phyloP scores from a whole-genome alignment of 208 protist species.

The Crithidia thermophila region DNA sequence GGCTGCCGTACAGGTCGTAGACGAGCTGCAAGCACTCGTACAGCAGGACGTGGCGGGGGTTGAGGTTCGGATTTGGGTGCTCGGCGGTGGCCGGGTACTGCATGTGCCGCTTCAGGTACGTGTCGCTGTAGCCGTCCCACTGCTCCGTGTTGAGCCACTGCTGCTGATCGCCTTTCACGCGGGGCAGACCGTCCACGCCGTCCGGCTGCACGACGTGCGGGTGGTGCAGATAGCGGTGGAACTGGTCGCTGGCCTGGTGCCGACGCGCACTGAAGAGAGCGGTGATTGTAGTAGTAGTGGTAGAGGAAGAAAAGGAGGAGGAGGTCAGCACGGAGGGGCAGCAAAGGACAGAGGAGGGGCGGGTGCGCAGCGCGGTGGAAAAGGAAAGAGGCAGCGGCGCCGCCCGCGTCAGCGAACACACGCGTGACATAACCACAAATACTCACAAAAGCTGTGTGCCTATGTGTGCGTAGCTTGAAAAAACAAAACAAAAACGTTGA shows the following conservation, averaged over 20 bases:
- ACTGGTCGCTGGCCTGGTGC: slow-evolving; percentile 76
- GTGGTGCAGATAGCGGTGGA: slow-evolving; percentile 85
- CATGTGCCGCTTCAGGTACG: slow-evolving; percentile 81
- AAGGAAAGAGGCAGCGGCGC: no score
- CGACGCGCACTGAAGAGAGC: slow-evolving; percentile 34
- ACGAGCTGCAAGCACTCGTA: slow-evolving; percentile 63
- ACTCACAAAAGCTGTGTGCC: no score
- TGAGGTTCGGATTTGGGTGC: slow-evolving; percentile 66
- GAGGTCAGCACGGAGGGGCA: no score
- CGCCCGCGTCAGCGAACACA: no score
- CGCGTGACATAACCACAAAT: no score
- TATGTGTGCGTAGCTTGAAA: no score
- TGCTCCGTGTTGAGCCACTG: slow-evolving; percentile 91
- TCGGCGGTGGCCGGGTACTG: slow-evolving; percentile 84
- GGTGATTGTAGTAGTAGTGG: background rate
- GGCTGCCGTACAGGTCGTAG: slow-evolving; percentile 76
- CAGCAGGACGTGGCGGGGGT: slow-evolving; percentile 54
- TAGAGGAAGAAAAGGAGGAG: slow-evolving; percentile 1
- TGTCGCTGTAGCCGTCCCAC: slow-evolving; percentile 87
- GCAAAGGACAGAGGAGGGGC: no score
- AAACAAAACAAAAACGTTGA: no score
- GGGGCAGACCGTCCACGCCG: slow-evolving; percentile 70
- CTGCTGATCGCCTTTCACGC: slow-evolving; percentile 82
- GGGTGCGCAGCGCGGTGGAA: no score
- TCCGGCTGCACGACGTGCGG: slow-evolving; percentile 87